A percentile compares a stretch with the other conserved stretches of the same genome.
Conservation (phyloP, 371 early-diverging fungal species). For the Mortierella sp. region DNA sequence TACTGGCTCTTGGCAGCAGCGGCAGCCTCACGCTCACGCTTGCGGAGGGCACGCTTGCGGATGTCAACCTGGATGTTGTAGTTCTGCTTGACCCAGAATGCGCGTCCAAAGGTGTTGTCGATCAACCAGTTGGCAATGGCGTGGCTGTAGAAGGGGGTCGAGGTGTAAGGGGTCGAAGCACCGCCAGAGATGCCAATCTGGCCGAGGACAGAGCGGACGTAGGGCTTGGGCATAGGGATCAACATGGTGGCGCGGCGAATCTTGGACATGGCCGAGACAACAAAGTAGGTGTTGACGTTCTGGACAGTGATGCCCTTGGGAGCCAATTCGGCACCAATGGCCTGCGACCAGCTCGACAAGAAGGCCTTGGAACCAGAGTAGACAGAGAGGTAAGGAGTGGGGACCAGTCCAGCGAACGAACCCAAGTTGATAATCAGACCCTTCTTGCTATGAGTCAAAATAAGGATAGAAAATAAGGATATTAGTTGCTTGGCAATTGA, state of each 20-base stretch:
- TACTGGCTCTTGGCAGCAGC: slow-evolving; percentile 59
- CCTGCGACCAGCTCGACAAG: slow-evolving; percentile 91
- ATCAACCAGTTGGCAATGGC: slow-evolving; percentile 84
- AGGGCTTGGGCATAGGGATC: slow-evolving; percentile 87
- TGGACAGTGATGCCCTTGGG: slow-evolving; percentile 86
- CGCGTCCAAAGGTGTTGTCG: slow-evolving; percentile 70
- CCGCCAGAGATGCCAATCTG: slow-evolving; percentile 87
- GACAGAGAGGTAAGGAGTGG: slow-evolving; percentile 90
- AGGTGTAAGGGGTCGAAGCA: slow-evolving; percentile 74
- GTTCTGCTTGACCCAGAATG: slow-evolving; percentile 77
- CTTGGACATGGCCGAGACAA: slow-evolving; percentile 94
- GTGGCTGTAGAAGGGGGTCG: slow-evolving; percentile 88
- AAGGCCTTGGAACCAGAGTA: slow-evolving; percentile 97
- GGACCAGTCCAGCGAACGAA: slow-evolving; percentile 91
- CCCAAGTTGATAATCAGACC: slow-evolving; percentile 96
- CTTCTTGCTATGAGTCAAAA: slow-evolving; percentile 62
- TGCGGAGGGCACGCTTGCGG: slow-evolving; percentile 82
- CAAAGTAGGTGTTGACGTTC: slow-evolving; percentile 94
- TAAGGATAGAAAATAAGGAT: not conserved
- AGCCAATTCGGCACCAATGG: slow-evolving; percentile 89
- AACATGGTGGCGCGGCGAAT: slow-evolving; percentile 81
- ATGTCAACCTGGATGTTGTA: slow-evolving; percentile 74
- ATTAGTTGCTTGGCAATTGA: not conserved
- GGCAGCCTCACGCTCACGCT: slow-evolving; percentile 74
- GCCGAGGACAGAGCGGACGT: slow-evolving; percentile 80